phyloP scores from a whole-genome alignment of 306 rosid species.

The Trifolium pratense region DNA sequence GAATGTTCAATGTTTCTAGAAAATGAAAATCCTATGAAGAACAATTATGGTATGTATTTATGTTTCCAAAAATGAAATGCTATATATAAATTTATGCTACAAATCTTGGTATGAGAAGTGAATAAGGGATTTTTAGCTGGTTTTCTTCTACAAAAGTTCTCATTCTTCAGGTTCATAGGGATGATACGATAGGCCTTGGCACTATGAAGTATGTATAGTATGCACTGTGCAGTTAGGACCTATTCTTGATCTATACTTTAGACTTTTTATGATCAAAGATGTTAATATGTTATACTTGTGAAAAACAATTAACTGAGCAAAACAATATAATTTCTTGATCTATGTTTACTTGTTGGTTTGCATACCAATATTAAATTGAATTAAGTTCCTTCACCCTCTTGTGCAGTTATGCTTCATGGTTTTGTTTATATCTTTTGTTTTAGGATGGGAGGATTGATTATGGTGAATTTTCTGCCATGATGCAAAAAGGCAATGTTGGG shows the following conservation, averaged over 20 bases:
- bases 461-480: constrained; percentile 94
- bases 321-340: constrained; percentile 20
- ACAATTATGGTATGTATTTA: too few species aligned
- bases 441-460: constrained; percentile 97
- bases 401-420: constrained; percentile 37
- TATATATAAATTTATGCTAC: too few species aligned
- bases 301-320: constrained; percentile 12
- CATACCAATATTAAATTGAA: constrained; percentile 8
- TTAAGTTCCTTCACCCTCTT: constrained; percentile 19
- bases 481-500: constrained; percentile 90
- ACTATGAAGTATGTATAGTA: too few species aligned
- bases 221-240: too few species aligned
- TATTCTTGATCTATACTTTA: constrained; percentile 35
- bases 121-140: too few species aligned
- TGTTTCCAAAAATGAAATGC: too few species aligned
- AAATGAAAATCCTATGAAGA: not conserved
- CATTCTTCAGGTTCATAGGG: too few species aligned
- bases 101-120: too few species aligned
- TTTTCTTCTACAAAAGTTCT: too few species aligned
- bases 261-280: constrained; percentile 14
- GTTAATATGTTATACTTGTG: constrained; percentile 29
- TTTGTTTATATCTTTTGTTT: constrained; percentile 36
- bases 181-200: too few species aligned
- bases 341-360: constrained; percentile 22
- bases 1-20: not conserved